Evolutionary conservation across 2,329 filamentous ascomycete species (phyloP).

Genomic region (Trichoderma arundinaceum): DNA sequence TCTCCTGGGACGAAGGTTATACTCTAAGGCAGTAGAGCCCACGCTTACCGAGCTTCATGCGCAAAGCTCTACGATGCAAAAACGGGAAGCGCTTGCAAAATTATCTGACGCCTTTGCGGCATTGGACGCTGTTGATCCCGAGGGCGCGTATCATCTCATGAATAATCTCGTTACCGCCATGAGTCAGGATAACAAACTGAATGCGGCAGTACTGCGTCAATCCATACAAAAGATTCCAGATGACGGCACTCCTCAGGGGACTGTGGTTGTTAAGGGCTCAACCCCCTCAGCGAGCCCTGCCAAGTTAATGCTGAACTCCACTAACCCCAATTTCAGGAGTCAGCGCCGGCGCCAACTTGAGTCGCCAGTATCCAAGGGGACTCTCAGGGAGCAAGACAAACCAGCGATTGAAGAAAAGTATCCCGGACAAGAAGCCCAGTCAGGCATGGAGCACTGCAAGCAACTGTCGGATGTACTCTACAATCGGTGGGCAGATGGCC

Average conservation of each 20-base stretch:
- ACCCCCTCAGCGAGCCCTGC: constrained; percentile 54
- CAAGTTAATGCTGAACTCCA: constrained; percentile 78
- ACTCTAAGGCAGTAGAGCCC: constrained; percentile 80
- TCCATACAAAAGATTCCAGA: constrained; percentile 48
- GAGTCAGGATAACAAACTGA: constrained; percentile 70
- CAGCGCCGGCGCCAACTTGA: constrained; percentile 70
- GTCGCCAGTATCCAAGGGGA: constrained; percentile 49
- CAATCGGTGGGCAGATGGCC: constrained; percentile 83
- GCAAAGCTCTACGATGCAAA: constrained; percentile 69
- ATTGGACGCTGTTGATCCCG: constrained; percentile 85
- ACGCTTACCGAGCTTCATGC: constrained; percentile 84
- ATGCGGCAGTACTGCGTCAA: constrained; percentile 53
- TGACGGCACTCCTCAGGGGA: constrained; percentile 58
- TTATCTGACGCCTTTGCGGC: constrained; percentile 85
- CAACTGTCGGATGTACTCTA: constrained; percentile 91
- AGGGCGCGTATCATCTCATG: constrained; percentile 86
- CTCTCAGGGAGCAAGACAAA: constrained; percentile 58
- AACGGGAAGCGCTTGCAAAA: constrained; percentile 81
- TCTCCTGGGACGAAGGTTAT: constrained; percentile 78
- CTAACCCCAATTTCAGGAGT: constrained; percentile 83
- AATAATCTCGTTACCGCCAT: constrained; percentile 77
- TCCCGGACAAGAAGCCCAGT: constrained; percentile 58
- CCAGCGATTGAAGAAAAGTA: constrained; percentile 58
- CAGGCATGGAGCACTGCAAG: constrained; percentile 91
- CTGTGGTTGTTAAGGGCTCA: constrained; percentile 62